Evolutionary conservation across 306 rosid genomes (phyloP), one percentile per base, ranked within the genome.

Genomic region (Cicer cuneatum): DNA sequence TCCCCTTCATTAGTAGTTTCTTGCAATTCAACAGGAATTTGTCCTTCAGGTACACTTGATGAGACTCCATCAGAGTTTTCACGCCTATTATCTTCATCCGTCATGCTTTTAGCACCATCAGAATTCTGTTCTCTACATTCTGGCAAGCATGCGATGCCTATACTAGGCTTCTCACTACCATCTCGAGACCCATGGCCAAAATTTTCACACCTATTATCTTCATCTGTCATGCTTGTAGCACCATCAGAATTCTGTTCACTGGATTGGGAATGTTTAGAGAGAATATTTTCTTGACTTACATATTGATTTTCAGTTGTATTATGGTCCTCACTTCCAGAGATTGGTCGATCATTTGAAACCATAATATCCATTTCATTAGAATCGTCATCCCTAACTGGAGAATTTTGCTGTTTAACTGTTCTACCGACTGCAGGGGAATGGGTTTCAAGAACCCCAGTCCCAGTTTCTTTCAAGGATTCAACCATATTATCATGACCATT

Each of bases 1-100:
- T 15, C 65, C 58, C 35, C 48, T 47, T 67, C 71, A 58, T 80
- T 41, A 70, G 69, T 70, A 73, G 64, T 69, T 71, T 83, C 87
- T 51, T 71, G 58, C 35, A 48, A 74, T 73, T 56, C 76, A 46
- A 14, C 60, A 54, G 51, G 77, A 52, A 52, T 52, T 59, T 75
- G 67, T 47, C 75, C 77, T 69, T 56, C 60, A 21, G 77, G 79
- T 56, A 83, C 43, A 73, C 69, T 33, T 78, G 57, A 47, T 8
- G 69, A 3, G 67, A 63, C 72, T 58, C 83, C 77, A 67, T 53
- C 39, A 39, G 73, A 73, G 67, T 24, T 63, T 80, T 58, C 78
- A 45, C 35, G 19, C 24, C 66, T 78, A 47, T 80, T 74, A 68
- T 63, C 78, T 35, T 53, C 65, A 73, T 81, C 75, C 54, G 75